Percentiles rank a stretch among this genome's conserved stretches.
These are phyloP conservation scores for Rhizopogon hawkerae DNA, from an alignment of 1,284 basidiomycete genomes.

Conservation along the genomic window DNA sequence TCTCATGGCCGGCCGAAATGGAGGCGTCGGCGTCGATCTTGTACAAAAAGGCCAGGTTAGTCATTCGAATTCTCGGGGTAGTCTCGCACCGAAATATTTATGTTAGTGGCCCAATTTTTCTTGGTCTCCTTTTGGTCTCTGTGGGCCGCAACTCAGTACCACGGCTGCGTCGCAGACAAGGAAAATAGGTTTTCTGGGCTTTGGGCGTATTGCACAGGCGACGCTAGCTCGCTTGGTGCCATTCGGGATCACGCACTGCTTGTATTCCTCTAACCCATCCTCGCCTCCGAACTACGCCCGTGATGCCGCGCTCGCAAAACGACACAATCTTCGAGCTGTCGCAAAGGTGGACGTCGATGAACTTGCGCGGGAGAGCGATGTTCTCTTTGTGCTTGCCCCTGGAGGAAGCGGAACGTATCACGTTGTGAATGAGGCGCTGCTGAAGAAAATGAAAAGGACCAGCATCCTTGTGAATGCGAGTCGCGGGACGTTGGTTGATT, in stretches of 20 bases:
- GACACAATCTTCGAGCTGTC: constrained; percentile 46
- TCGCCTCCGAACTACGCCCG: constrained; percentile 38
- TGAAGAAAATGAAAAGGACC: constrained; percentile 78
- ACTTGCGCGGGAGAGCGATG: constrained; percentile 69
- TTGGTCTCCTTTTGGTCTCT: constrained; percentile 79
- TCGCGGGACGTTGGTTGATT: constrained; percentile 81
- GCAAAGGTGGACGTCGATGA: constrained; percentile 54
- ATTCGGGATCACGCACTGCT: constrained; percentile 64
- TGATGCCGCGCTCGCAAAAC: constrained; percentile 43
- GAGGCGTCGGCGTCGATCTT: constrained; percentile 52
- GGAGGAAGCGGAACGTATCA: constrained; percentile 69
- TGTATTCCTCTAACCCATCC: constrained; percentile 55
- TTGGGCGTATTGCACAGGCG: constrained; percentile 85
- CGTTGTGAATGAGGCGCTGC: constrained; percentile 63
- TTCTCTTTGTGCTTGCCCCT: constrained; percentile 78
- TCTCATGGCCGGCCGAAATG: constrained; percentile 83
- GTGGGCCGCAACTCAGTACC: constrained; percentile 69
- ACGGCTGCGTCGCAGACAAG: constrained; percentile 43
- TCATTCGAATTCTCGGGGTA: background rate
- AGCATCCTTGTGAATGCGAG: constrained; percentile 76
- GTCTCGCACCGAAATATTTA: constrained; percentile 1
- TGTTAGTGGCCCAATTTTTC: constrained; percentile 49
- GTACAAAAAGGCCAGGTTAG: constrained; percentile 63
- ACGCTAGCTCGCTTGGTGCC: constrained; percentile 69
- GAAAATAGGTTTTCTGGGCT: constrained; percentile 86